phyloP scores from a whole-genome alignment of 164 flowering plant genomes.

The Annona cherimola region DNA sequence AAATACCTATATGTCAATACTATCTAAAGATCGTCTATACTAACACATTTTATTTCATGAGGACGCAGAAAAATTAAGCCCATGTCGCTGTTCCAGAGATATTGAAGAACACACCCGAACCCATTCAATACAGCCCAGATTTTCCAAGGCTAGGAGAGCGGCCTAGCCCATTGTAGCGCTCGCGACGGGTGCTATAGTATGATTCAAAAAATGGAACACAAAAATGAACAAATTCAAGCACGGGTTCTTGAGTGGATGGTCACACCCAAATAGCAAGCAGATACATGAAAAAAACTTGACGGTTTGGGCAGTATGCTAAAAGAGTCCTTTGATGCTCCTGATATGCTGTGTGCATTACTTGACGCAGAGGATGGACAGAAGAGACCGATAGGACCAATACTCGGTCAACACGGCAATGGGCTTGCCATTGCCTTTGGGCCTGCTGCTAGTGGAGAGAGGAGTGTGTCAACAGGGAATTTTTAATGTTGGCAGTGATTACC shows the following conservation, averaged over 20 bases:
- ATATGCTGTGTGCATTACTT: constrained; percentile 13
- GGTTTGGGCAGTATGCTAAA: constrained; percentile 8
- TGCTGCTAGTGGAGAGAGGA: constrained; percentile 10
- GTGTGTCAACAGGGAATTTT: constrained; percentile 12
- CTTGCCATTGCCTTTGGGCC: constrained; percentile 15
- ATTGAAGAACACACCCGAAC: too few species aligned
- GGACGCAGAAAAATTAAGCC: too few species aligned
- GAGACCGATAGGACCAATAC: background rate
- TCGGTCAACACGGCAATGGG: constrained; percentile 13
- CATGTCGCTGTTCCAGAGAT: too few species aligned
- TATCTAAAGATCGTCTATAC: too few species aligned
- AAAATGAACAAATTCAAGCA: background rate
- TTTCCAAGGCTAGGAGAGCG: too few species aligned
- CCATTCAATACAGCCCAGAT: too few species aligned
- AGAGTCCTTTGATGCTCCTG: constrained; percentile 13
- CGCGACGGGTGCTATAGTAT: too few species aligned
- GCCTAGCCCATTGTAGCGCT: too few species aligned
- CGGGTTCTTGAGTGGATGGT: constrained; percentile 9
- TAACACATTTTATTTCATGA: too few species aligned
- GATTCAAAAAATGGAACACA: too few species aligned
- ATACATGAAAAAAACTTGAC: constrained; percentile 13
- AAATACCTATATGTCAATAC: too few species aligned
- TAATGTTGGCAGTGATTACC: constrained; percentile 14
- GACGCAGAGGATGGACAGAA: constrained; percentile 21
- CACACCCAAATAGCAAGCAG: constrained; percentile 16